Evolutionary conservation across 768 basidiomycete genomes (phyloP), one percentile per base, ranked within the genome.

Genomic region (Pholiota molesta): DNA sequence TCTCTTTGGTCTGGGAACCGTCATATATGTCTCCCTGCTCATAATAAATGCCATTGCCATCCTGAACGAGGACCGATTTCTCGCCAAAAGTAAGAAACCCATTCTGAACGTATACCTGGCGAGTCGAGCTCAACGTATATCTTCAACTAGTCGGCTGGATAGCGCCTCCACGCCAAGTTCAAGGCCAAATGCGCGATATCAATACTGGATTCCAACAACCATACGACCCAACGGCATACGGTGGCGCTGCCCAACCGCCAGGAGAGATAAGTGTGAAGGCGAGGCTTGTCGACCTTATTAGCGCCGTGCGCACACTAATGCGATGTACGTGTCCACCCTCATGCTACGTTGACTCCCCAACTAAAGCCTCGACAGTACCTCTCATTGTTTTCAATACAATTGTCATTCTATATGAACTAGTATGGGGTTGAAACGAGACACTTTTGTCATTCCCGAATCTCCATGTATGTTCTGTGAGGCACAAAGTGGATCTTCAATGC

Each of bases 271-370:
- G 91, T 19, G 77, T 98, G 64, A 98, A 98, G 78, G 85, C 86
- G 64, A 86, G 93, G 69, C 74, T 98, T 62, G 87, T 99, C 73
- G 92, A 93, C 78, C 86, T 99, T 69, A 97, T 98, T 65, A 87
- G 91, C 68, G 97, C 97, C 39, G 95, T 98, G 62, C 83, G 97
- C 77, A 99, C 97, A 51, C 82, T 99, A 69, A 94, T 99, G 93
- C 87, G 97, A 75, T 95, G 97, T 99, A 74, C 81, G 96, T 87
- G 44, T 57, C 54, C 28, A 52, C 28, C 19, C 40, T 39, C 39
- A 14, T 47, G 21, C 49, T 37, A 19, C 52, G n/a, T 17, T 61
- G 21, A 57, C 49, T 59, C 56, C 13, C 57, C 9, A 53, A 78
- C 11, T 59, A 5, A 47, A 26, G 16, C 47, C 49, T 52, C 54